Evolutionary conservation across 2,329 filamentous ascomycete species (phyloP), one percentile per base, ranked within the genome.

Genomic region (Fusarium brevicatenulatum): DNA sequence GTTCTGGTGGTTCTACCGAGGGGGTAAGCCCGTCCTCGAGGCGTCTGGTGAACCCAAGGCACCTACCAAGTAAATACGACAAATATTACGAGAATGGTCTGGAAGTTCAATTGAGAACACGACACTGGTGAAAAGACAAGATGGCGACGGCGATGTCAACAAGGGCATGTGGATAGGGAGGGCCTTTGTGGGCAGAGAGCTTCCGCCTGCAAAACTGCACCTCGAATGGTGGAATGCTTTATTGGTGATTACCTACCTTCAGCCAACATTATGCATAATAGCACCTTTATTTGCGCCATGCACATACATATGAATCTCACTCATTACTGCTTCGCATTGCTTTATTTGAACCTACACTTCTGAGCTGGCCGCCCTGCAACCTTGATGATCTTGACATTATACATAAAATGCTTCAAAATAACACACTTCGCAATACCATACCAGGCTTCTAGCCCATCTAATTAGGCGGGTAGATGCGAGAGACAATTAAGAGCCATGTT

Each of bases 1-100:
- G 11, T 74, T 74, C 60, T 70, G 53, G 50, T 74, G 53, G 60
- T 74, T 74, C 68, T 74, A 74, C 44, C 34, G 59, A 40, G 71
- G 71, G 23, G 71, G 71, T 18, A 74, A 74, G 43, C 28, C 71
- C 9, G n/a, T 36, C 19, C 43, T 62, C 37, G 71, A 74, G 28
- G 44, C 63, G 5, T 37, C 70, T 50, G 70, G 61, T 8, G 71
- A 72, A 23, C 34, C 34, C 34, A 66, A 63, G 43, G 19, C 57
- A 4, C 40, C 68, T n/a, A 60, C 55, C 57, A 74, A 74, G 57
- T 74, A 70, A 28, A 72, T 5, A n/a, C 21, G 15, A 59, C 23
- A 18, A n/a, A 47, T 18, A 9, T n/a, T 10, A 36, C 16, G n/a
- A 30, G 18, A 21, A 19, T 15, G 25, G 21, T 9, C n/a, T 64